Evolutionary conservation across 306 rosid genomes (phyloP).

Genomic region (Citrullus amarus): DNA sequence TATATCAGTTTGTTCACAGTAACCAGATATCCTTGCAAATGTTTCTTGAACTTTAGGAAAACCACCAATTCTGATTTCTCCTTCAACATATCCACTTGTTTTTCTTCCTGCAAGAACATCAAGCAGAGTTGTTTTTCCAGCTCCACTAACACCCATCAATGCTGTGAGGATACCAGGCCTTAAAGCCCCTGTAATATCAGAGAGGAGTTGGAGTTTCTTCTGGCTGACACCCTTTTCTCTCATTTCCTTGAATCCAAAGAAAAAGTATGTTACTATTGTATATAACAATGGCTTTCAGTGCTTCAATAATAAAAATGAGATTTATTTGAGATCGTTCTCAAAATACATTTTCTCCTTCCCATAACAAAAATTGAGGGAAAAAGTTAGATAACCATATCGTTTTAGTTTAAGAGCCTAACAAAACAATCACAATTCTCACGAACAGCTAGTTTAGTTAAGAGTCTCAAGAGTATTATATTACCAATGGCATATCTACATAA

Average conservation of each 20-base stretch:
- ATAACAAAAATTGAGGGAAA: not conserved
- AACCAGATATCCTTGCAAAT: too few species aligned
- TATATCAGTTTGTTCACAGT: too few species aligned
- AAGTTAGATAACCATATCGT: not conserved
- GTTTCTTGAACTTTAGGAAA: not conserved
- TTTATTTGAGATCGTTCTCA: not conserved
- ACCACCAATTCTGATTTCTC: slow-evolving; percentile 31
- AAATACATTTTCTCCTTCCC: not conserved
- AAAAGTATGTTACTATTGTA: not conserved
- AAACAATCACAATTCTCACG: too few species aligned
- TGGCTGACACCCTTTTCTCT: slow-evolving; percentile 14
- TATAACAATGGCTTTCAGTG: not conserved
- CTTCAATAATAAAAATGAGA: not conserved
- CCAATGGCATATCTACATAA: slow-evolving; percentile 30
- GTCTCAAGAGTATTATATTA: not conserved
- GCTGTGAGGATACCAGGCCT: too few species aligned
- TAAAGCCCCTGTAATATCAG: slow-evolving; percentile 18
- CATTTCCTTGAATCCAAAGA: slow-evolving; percentile 13
- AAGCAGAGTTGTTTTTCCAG: too few species aligned
- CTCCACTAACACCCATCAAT: too few species aligned
- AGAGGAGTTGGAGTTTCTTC: slow-evolving; percentile 26
- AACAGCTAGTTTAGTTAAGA: too few species aligned
- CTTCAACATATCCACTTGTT: slow-evolving; percentile 28
- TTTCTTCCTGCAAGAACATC: slow-evolving; percentile 42
- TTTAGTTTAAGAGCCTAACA: too few species aligned